Base-by-base conservation (phyloP, 75 land plant species). In the Larix kaempferi region DNA sequence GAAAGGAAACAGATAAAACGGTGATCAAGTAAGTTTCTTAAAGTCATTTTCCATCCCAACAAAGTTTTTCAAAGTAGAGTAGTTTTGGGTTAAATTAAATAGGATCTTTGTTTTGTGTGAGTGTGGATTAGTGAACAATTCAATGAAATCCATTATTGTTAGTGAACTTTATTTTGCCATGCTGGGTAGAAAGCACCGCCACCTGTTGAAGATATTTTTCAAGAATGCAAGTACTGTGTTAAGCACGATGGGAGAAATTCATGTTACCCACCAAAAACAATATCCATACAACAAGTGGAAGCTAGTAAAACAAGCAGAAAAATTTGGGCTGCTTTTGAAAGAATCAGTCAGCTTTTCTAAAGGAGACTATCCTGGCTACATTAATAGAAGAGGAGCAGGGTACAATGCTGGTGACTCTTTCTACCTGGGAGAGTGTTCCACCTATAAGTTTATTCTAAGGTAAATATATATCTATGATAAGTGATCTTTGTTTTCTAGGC, bases 201-300 rank as follows among this genome's bases (percentile, higher is more conserved):
- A 39, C 19, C 56, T 87, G 74, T 63, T 87, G 73, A 57, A 80
- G 78, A 80, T 61, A 17, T 87, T 87, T 65, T 57, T 87, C 71
- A 78, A 63, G 69, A 83, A 84, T 75, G 80, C 79, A 14, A 83
- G 23, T 41, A 67, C 33, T 15, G 57, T 87, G 23, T 23, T 83
- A 27, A 41, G n/a, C 63, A 72, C 37, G 1, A 33, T 29, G 17
- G 87, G 87, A 11, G 86, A 84, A 72, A 75, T 84, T 26, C 86
- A 81, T 75, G 71, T 84, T 49, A 73, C 76, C 1, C 87, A 88
- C 82, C 82, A 84, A 67, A 55, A 33, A 8, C 69, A 80, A 2
- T 39, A 74, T 3, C 87, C 87, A 13, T 85, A 88, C 49, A 71
- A 82, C 59, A 74, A 88, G 64, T 88, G 87, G 89, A 57, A 80